A percentile compares a stretch with the other conserved stretches of the same genome.
Evolutionary conservation across 257 asterid genomes (phyloP).

Genomic region (Rauvolfia tetraphylla): DNA sequence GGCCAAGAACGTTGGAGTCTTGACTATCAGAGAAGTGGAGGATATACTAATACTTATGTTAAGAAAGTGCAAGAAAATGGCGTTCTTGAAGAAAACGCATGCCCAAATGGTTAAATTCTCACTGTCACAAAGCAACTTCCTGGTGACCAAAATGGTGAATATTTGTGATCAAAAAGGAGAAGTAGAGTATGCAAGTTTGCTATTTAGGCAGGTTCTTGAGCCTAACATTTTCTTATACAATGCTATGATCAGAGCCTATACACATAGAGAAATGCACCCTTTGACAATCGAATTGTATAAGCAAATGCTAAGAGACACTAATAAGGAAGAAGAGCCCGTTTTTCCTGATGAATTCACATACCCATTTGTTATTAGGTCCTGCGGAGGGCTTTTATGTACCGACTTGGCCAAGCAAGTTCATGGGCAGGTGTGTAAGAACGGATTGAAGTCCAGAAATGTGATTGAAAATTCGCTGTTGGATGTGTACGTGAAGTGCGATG

Average conservation of each 20-base stretch:
- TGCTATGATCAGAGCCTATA: constrained; percentile 54
- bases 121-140: constrained; percentile 57
- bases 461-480: constrained; percentile 51
- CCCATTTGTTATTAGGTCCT: constrained; percentile 69
- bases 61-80: constrained; percentile 39
- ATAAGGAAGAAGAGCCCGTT: constrained; percentile 25
- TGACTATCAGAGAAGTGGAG: constrained; percentile 50
- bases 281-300: constrained; percentile 35
- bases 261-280: constrained; percentile 36
- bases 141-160: constrained; percentile 76
- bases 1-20: constrained; percentile 39
- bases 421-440: constrained; percentile 48
- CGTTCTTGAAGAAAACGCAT: constrained; percentile 52
- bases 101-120: constrained; percentile 64
- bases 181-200: constrained; percentile 45
- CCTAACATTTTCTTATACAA: constrained; percentile 58
- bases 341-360: constrained; percentile 60
- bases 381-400: constrained; percentile 46
- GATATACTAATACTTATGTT: constrained; percentile 47
- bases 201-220: constrained; percentile 47
- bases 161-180: constrained; percentile 58
- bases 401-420: constrained; percentile 52
- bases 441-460: constrained; percentile 31
- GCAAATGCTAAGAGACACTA: constrained; percentile 37
- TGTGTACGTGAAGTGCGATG: constrained; percentile 66